These are phyloP conservation scores for Fusarium citri DNA, from an alignment of 2,329 filamentous ascomycete species.

Conservation along the genomic window DNA sequence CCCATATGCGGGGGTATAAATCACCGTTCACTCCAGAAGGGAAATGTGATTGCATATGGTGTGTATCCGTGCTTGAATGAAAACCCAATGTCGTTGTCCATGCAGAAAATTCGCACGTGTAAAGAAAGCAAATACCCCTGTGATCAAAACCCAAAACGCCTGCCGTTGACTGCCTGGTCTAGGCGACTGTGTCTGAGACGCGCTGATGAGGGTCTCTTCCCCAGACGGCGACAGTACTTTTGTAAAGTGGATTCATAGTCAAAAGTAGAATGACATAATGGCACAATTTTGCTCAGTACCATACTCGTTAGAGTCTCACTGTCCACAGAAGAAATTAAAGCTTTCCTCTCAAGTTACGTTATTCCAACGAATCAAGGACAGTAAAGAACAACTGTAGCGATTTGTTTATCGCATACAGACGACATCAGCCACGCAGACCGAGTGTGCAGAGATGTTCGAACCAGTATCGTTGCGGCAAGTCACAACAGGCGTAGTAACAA, in stretches of 20 bases:
- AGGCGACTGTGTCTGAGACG: not conserved
- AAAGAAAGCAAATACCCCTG: constrained; percentile 22
- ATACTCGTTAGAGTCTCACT: constrained; percentile 11
- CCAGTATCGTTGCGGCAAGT: constrained; percentile 65
- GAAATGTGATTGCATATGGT: constrained; percentile 9
- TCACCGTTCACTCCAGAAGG: constrained; percentile 24
- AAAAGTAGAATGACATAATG: constrained; percentile 14
- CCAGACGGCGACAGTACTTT: not conserved
- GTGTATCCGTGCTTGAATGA: constrained; percentile 21
- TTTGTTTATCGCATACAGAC: constrained; percentile 59
- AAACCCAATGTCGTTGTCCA: constrained; percentile 20
- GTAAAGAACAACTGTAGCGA: not conserved
- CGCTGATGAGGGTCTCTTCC: not conserved
- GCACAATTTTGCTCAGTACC: constrained; percentile 13
- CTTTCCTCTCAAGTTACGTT: not conserved
- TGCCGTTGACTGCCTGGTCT: not conserved
- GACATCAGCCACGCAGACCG: constrained; percentile 60
- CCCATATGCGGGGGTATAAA: constrained; percentile 1
- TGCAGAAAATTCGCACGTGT: constrained; percentile 13
- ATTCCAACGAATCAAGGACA: constrained; percentile 4
- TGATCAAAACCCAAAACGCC: constrained; percentile 24
- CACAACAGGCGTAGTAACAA: constrained; percentile 66
- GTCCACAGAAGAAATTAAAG: not conserved
- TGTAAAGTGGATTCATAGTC: constrained; percentile 5
- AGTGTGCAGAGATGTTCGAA: constrained; percentile 57